Evolutionary conservation across 2,329 filamentous ascomycete species (phyloP), one percentile per base, ranked within the genome.

Genomic region (Trichoderma atrobrunneum): DNA sequence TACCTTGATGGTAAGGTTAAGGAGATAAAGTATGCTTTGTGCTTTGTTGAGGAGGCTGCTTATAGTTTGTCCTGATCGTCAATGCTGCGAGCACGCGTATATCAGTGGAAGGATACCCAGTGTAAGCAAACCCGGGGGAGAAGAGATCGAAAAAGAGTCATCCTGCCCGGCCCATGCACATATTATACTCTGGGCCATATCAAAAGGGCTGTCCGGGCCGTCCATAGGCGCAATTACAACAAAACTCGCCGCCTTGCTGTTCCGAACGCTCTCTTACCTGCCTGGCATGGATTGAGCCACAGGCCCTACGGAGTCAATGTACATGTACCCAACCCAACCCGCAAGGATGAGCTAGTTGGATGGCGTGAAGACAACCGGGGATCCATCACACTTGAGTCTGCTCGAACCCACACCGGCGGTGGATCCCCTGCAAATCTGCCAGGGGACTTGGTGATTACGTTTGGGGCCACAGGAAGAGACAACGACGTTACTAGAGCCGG

Each of bases 401-500:
- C 34, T 48, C 54, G 62, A 65, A 54, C 39, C 62, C 62, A 39
- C 39, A 48, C 24, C 39, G 39, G 16, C 34, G 56, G 66, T 48
- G 66, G 66, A 70, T 70, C 66, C 66, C 66, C 39, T 62, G 66
- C 57, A 32, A 21, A 48, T 54, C 66, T 51, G 57, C 66, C 66
- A 62, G 66, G 66, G 57, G 61, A 30, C 14, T 62, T 60, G 39
- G 7, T 62, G 56, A 62, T 62, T 54, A 54, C 66, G 66, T 61
- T 60, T 69, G 56, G 66, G 51, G 66, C 56, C 56, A 51, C 66
- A 24, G 30, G 12, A 51, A 32, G 56, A 28, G 21, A 30, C 57
- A 59, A 28, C 32, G 64, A 56, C 59, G 68, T 48, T 72, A 24
- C 59, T 72, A 72, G 70, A 64, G 70, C 64, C 70, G 70, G 70